A percentile compares a stretch with the other conserved stretches of the same genome.
Evolutionary conservation across 805 yeast species (phyloP).

Genomic region (Metschnikowia cerradonensis): DNA sequence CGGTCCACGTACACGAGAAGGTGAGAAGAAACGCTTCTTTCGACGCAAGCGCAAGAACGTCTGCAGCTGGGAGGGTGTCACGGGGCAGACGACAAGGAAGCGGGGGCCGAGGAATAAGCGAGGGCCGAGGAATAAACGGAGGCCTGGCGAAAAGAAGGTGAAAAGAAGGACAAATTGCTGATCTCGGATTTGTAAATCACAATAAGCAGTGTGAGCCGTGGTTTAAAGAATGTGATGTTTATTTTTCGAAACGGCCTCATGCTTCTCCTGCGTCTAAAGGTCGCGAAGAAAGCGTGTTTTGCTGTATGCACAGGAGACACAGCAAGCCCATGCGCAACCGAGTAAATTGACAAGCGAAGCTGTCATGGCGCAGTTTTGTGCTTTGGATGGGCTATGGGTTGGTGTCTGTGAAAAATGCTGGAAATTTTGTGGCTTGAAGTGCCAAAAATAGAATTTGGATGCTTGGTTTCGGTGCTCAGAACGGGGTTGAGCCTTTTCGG

Average conservation of each 20-base stretch:
- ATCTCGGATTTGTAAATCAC: neutral
- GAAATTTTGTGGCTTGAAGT: too few relatives aligned
- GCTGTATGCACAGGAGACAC: neutral
- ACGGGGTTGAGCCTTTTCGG: too few relatives aligned
- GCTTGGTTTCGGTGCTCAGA: too few relatives aligned
- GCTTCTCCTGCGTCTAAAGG: slow-evolving; percentile 6
- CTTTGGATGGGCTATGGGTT: neutral
- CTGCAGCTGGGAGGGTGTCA: neutral
- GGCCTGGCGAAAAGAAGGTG: neutral
- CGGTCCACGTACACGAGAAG: neutral
- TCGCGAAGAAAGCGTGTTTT: slow-evolving; percentile 5
- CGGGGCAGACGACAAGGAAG: neutral
- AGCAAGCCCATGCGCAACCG: slow-evolving; percentile 1
- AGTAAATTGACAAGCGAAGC: neutral
- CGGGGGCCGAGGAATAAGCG: neutral
- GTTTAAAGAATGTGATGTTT: slow-evolving; percentile 2
- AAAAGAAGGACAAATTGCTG: too few relatives aligned
- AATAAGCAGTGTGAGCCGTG: neutral
- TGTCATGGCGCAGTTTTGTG: neutral
- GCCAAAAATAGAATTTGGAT: too few relatives aligned
- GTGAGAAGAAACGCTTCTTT: neutral
- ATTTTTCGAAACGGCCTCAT: slow-evolving; percentile 1
- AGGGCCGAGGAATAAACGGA: neutral
- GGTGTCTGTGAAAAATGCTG: too few relatives aligned
- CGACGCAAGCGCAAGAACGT: slow-evolving; percentile 2